These are phyloP conservation scores for Botrytis aclada DNA, from an alignment of 2,329 filamentous ascomycete species.

Conservation along the genomic window DNA sequence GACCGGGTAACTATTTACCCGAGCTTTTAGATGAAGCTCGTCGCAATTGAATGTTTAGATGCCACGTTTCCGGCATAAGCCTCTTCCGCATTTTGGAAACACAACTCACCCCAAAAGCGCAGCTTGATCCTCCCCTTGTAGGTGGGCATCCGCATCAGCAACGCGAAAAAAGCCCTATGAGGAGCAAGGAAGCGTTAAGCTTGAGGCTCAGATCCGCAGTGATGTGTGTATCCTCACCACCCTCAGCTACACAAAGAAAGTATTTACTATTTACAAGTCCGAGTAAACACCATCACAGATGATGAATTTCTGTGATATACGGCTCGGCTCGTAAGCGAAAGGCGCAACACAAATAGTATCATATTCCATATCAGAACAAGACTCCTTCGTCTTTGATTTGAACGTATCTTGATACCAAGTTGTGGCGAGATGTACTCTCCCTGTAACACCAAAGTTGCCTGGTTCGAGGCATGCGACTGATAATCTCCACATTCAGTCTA, in stretches of 20 bases:
- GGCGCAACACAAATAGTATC: no score
- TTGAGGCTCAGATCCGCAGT: not conserved
- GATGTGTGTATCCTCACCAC: not conserved
- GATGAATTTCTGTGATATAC: not conserved
- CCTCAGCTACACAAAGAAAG: not conserved
- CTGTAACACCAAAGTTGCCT: not conserved
- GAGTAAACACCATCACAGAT: not conserved
- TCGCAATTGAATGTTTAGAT: not conserved
- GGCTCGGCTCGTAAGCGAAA: not conserved
- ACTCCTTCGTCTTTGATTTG: no score
- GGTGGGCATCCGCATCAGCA: not conserved
- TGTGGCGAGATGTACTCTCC: not conserved
- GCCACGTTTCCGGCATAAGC: not conserved
- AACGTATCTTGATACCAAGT: not conserved
- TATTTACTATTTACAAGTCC: not conserved
- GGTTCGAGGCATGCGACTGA: not conserved
- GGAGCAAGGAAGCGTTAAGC: not conserved
- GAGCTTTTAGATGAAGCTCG: not conserved
- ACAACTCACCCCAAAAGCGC: not conserved
- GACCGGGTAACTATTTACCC: not conserved
- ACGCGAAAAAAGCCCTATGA: no score
- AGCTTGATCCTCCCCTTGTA: not conserved
- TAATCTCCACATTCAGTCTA: not conserved
- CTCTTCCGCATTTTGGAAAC: not conserved
- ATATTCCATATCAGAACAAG: not conserved